Evolutionary conservation across 1,139 yeast species (phyloP), one percentile per base, ranked within the genome.

Genomic region (Protomyces inundatus): DNA sequence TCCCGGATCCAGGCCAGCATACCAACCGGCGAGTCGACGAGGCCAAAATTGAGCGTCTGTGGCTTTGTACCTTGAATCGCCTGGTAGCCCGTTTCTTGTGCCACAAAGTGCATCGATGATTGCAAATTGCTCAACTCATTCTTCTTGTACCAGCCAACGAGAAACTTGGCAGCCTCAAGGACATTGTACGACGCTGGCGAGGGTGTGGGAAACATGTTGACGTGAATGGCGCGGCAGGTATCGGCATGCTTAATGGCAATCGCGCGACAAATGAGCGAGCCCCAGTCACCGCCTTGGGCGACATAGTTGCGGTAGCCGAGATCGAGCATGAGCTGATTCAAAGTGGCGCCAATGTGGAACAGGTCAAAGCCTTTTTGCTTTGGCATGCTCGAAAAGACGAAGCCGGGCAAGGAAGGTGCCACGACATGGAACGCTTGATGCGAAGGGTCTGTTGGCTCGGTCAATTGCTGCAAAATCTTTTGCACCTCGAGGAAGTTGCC

Each of bases 201-300:
- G 6, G 61, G 52, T n/a, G 61, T 45, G 52, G 50, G 52, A 50
- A 61, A 54, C 53, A 61, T 52, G 55, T 61, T 61, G 32, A 61
- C 53, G 51, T 61, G 64, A 42, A 61, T 55, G 33, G 64, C 64
- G 34, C 32, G 32, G 48, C 64, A 61, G 46, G 55, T 55, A 34
- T 50, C 54, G 23, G 53, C 7, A 35, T 53, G 64, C 14, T 46
- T 32, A 39, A 46, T 6, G n/a, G 54, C 58, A 16, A 61, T 32
- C 16, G 36, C 45, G 34, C 64, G 64, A 32, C 58, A n/a, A 52
- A 61, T 36, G 16, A 48, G 37, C n/a, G 61, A 55, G 1, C 64
- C 64, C 61, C 60, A 55, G 39, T 61, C 64, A 30, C 64, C 64
- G 14, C 64, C 64, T 34, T 61, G 64, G 12, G 55, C 60, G 34